phyloP scores from a whole-genome alignment of 169 alveolate species.

The Plasmodium vinckei region DNA sequence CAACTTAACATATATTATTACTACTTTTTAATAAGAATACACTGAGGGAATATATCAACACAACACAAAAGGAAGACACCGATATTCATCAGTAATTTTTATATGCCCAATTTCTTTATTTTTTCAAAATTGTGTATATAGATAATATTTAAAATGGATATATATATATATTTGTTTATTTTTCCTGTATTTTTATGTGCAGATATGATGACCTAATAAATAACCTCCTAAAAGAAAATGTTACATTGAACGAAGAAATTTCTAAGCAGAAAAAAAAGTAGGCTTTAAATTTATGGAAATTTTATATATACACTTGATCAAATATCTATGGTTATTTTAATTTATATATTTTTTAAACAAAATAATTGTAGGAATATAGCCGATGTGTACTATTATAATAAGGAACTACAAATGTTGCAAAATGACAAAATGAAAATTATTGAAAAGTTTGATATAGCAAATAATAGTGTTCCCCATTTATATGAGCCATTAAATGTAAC shows the following conservation, averaged over 20 bases:
- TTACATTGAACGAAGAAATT: conserved; percentile 33
- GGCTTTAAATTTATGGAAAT: neutral
- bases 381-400: conserved; percentile 41
- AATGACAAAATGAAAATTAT: conserved; percentile 64
- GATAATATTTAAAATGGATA: neutral
- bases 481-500: conserved; percentile 55
- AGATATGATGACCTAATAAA: conserved; percentile 65
- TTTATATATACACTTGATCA: too few relatives aligned
- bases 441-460: conserved; percentile 51
- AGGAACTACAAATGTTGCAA: conserved; percentile 45
- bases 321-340: neutral
- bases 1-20: too few relatives aligned
- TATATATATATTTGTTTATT: neutral
- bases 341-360: neutral
- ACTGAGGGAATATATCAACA: conserved; percentile 32
- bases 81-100: conserved; percentile 46
- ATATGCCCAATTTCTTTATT: neutral
- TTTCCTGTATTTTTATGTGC: neutral
- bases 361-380: conserved; percentile 36
- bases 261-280: conserved; percentile 70
- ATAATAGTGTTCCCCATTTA: conserved; percentile 48
- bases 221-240: conserved; percentile 46
- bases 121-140: neutral
- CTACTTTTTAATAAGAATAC: conserved; percentile 19
- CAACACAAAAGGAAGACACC: conserved; percentile 13